Percentiles rank a stretch among this genome's conserved stretches.
These are phyloP conservation scores for Penicillium maclennaniae DNA, from an alignment of 495 filamentous ascomycete species.

Conservation along the genomic window DNA sequence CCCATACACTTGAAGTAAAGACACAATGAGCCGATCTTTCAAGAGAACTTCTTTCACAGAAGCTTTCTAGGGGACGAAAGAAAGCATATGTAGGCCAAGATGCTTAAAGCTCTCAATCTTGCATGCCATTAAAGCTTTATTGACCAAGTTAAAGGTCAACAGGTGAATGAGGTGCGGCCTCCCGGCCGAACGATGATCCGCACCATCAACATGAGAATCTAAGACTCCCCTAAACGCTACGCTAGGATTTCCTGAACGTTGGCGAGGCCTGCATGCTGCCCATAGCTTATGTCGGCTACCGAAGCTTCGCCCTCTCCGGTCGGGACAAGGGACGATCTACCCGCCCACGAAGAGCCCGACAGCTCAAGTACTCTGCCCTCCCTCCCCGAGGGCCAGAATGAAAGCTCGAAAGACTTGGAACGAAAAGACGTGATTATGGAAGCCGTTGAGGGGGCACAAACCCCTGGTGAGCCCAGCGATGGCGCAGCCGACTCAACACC, in stretches of 20 bases:
- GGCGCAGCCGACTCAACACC: constrained; percentile 3
- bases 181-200: constrained; percentile 28
- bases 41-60: neutral
- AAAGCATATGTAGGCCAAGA: neutral
- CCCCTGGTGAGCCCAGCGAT: neutral
- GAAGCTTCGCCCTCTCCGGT: constrained; percentile 24
- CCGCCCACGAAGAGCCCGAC: constrained; percentile 11
- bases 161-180: constrained; percentile 6
- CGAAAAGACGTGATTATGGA: constrained; percentile 17
- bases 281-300: constrained; percentile 40
- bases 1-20: neutral
- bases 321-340: constrained; percentile 26
- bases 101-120: neutral
- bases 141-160: neutral
- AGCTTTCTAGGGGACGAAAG: neutral
- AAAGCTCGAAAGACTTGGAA: constrained; percentile 9
- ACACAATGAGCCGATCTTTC: neutral
- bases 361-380: constrained; percentile 12
- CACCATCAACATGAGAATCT: constrained; percentile 24
- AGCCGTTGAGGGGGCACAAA: constrained; percentile 2
- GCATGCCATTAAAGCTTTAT: neutral
- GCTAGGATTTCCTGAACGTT: constrained; percentile 39
- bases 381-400: constrained; percentile 24
- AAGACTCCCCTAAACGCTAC: constrained; percentile 6
- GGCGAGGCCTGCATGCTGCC: constrained; percentile 38